Percentiles rank a stretch among this genome's conserved stretches.
Conservation (phyloP, 2,329 filamentous ascomycete genomes). For the Chaetomium sp. region DNA sequence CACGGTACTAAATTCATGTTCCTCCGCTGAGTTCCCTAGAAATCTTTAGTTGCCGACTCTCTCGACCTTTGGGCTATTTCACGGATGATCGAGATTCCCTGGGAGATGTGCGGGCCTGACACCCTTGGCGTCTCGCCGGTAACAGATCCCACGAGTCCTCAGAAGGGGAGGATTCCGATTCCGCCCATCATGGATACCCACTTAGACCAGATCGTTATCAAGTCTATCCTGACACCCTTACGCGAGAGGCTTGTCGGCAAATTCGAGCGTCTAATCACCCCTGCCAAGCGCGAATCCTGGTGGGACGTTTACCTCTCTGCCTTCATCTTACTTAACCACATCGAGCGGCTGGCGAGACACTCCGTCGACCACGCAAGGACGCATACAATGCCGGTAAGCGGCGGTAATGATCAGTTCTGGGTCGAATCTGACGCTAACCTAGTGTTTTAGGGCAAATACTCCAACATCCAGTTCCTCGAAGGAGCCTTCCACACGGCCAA, state of each 20-base stretch:
- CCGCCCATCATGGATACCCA: slow-evolving; percentile 36
- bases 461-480: slow-evolving; percentile 33
- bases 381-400: slow-evolving; percentile 31
- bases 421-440: background rate
- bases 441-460: slow-evolving; percentile 28
- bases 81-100: slow-evolving; percentile 34
- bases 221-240: slow-evolving; percentile 27
- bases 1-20: background rate
- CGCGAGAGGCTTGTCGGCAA: slow-evolving; percentile 24
- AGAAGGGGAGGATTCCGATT: slow-evolving; percentile 31
- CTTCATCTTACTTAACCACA: slow-evolving; percentile 35
- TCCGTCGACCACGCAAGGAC: slow-evolving; percentile 29
- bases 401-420: no score
- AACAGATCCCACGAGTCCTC: slow-evolving; percentile 25
- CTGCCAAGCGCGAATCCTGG: slow-evolving; percentile 30
- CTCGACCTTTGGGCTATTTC: slow-evolving; percentile 33
- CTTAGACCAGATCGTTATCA: slow-evolving; percentile 33
- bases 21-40: slow-evolving; percentile 19
- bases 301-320: slow-evolving; percentile 33
- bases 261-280: slow-evolving; percentile 29
- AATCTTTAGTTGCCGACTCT: slow-evolving; percentile 27
- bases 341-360: slow-evolving; percentile 32
- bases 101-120: slow-evolving; percentile 33
- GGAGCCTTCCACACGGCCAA: slow-evolving; percentile 33
- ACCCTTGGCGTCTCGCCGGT: slow-evolving; percentile 29